A percentile compares a stretch with the other conserved stretches of the same genome.
These are phyloP conservation scores for Kurtzmaniella natalensis DNA, from an alignment of 1,139 yeast genomes.

Conservation along the genomic window DNA sequence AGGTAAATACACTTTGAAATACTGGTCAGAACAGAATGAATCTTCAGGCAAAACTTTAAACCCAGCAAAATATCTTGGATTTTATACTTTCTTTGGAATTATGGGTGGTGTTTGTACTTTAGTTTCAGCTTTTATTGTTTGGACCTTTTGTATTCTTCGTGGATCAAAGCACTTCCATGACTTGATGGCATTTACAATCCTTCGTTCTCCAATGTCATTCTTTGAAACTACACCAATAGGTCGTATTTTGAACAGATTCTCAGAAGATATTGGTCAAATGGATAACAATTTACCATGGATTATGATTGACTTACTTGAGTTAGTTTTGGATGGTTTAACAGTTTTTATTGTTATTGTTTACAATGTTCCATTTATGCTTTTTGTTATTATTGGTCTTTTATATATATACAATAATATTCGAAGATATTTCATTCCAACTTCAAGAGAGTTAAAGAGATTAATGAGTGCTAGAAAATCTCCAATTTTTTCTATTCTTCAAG, in stretches of 20 bases:
- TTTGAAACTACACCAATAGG: slow-evolving; percentile 44
- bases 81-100: slow-evolving; percentile 26
- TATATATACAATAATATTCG: slow-evolving; percentile 27
- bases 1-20: slow-evolving; percentile 32
- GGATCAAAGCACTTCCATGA: slow-evolving; percentile 36
- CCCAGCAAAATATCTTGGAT: slow-evolving; percentile 21
- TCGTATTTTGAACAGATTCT: slow-evolving; percentile 35
- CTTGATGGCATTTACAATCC: slow-evolving; percentile 32
- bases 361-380: slow-evolving; percentile 31
- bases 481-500: slow-evolving; percentile 33
- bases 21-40: slow-evolving; percentile 35
- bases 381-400: slow-evolving; percentile 20
- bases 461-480: slow-evolving; percentile 31
- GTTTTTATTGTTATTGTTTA: slow-evolving; percentile 25
- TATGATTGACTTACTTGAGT: slow-evolving; percentile 21
- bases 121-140: slow-evolving; percentile 25
- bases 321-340: slow-evolving; percentile 19
- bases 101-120: slow-evolving; percentile 24
- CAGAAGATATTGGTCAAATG: slow-evolving; percentile 33
- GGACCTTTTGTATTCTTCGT: slow-evolving; percentile 28
- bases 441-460: slow-evolving; percentile 35
- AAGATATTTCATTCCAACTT: slow-evolving; percentile 28
- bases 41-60: slow-evolving; percentile 20
- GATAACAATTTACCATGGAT: slow-evolving; percentile 27
- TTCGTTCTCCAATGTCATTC: slow-evolving; percentile 41